Evolutionary conservation across 1,284 basidiomycete species (phyloP).

Genomic region (Peniophora sp.): DNA sequence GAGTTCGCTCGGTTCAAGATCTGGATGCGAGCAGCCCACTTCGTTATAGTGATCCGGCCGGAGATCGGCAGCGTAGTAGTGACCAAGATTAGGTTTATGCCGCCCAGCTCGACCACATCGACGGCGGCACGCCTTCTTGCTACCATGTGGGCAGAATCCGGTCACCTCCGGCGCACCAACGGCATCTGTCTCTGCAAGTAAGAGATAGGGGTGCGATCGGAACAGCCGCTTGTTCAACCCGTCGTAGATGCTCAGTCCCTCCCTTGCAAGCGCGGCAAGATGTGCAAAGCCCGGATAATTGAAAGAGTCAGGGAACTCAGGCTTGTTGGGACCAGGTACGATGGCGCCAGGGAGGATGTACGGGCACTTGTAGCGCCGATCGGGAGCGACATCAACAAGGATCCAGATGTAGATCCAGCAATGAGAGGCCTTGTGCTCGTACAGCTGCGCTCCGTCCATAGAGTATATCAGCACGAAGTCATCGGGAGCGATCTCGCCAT

Average conservation of each 20-base stretch:
- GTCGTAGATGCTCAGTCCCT: constrained; percentile 5
- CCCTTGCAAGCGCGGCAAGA: not conserved
- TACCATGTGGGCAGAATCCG: constrained; percentile 9
- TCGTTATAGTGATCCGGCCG: constrained; percentile 2
- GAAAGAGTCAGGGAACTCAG: constrained; percentile 10
- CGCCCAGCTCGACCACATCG: constrained; percentile 1
- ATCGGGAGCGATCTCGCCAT: constrained; percentile 8
- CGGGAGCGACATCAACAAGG: constrained; percentile 10
- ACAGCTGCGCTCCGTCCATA: constrained; percentile 16
- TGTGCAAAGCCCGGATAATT: constrained; percentile 9
- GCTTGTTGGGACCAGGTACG: constrained; percentile 12
- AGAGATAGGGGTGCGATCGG: constrained; percentile 1
- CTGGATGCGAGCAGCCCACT: constrained; percentile 1
- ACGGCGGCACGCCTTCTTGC: constrained; percentile 6
- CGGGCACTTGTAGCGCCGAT: constrained; percentile 13
- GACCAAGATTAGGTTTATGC: constrained; percentile 1
- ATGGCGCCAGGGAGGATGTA: constrained; percentile 9
- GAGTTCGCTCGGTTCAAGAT: not conserved
- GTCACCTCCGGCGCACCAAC: constrained; percentile 3
- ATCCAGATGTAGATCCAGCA: constrained; percentile 18
- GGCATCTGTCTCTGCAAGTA: constrained; percentile 7
- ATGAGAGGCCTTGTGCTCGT: constrained; percentile 13
- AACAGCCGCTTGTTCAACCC: not conserved
- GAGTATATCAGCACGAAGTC: constrained; percentile 15
- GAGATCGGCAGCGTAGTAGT: constrained; percentile 4